Percentiles rank a stretch among this genome's conserved stretches.
Conservation (phyloP, 306 rosid genomes). For the Alnus rubra region DNA sequence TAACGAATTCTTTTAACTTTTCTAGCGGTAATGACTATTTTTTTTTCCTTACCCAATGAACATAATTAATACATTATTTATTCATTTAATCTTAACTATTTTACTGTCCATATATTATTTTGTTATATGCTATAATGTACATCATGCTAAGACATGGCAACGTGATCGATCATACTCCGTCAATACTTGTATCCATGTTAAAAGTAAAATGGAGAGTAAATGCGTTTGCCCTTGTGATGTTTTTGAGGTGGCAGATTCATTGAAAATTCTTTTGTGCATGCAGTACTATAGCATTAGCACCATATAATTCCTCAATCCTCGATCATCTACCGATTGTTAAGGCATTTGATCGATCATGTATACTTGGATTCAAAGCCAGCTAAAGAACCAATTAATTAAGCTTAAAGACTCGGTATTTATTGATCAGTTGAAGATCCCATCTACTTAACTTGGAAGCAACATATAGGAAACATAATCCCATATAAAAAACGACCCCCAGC, state of each 20-base stretch:
- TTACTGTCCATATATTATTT: too few relatives aligned
- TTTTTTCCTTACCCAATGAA: too few relatives aligned
- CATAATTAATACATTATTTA: too few relatives aligned
- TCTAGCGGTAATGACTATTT: too few relatives aligned
- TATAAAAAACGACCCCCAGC: slow-evolving; percentile 34
- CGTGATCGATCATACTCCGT: too few relatives aligned
- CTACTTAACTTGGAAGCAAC: slow-evolving; percentile 60
- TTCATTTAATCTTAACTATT: too few relatives aligned
- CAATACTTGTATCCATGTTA: too few relatives aligned
- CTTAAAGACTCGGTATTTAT: slow-evolving; percentile 50
- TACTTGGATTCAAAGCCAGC: slow-evolving; percentile 44
- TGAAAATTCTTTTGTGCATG: background rate
- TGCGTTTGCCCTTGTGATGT: background rate
- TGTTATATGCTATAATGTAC: too few relatives aligned
- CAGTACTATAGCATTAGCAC: background rate
- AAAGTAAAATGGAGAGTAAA: too few relatives aligned
- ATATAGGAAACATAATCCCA: slow-evolving; percentile 26
- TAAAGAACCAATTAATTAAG: slow-evolving; percentile 21
- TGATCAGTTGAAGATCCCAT: background rate
- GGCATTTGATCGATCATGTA: slow-evolving; percentile 20
- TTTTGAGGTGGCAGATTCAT: background rate
- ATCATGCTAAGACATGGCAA: too few relatives aligned
- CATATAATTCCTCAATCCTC: background rate
- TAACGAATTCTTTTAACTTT: too few relatives aligned
- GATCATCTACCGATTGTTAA: slow-evolving; percentile 13